Conservation (phyloP, 2,329 filamentous ascomycete genomes). For the Talaromyces atroroseus region DNA sequence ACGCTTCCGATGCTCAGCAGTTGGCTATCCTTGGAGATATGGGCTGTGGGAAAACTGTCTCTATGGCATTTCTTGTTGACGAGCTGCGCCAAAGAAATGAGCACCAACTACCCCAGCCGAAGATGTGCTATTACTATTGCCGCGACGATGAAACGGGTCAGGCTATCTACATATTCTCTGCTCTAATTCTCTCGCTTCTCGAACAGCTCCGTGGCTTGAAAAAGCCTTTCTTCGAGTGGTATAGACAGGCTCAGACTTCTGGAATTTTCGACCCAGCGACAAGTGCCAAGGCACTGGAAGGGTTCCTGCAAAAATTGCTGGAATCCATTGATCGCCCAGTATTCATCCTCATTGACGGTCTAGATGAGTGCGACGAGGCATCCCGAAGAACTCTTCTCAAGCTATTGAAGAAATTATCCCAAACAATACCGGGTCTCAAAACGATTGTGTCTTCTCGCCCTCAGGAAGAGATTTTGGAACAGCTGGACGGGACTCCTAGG, state of each 20-base stretch:
- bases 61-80: slow-evolving; percentile 17
- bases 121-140: slow-evolving; percentile 17
- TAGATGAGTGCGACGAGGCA: too few species aligned
- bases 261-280: slow-evolving; percentile 14
- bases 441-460: slow-evolving; percentile 16
- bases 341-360: slow-evolving; percentile 4
- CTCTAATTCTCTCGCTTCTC: slow-evolving; percentile 17
- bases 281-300: slow-evolving; percentile 14
- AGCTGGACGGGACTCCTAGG: slow-evolving; percentile 9
- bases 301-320: slow-evolving; percentile 15
- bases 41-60: slow-evolving; percentile 19
- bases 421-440: slow-evolving; percentile 15
- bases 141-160: slow-evolving; percentile 20
- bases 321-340: slow-evolving; percentile 15
- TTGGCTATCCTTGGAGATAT: slow-evolving; percentile 17
- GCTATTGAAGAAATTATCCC: slow-evolving; percentile 3
- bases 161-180: slow-evolving; percentile 15
- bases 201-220: slow-evolving; percentile 17
- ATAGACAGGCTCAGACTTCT: slow-evolving; percentile 14
- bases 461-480: slow-evolving; percentile 16
- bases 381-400: too few species aligned
- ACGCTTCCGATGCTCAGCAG: slow-evolving; percentile 11
- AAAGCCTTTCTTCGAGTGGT: slow-evolving; percentile 17
- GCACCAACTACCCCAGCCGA: slow-evolving; percentile 16
- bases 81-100: slow-evolving; percentile 15